Percentiles rank a stretch among this genome's conserved stretches.
Conservation (phyloP, 768 basidiomycete species). For the Russula griseocarnosa region DNA sequence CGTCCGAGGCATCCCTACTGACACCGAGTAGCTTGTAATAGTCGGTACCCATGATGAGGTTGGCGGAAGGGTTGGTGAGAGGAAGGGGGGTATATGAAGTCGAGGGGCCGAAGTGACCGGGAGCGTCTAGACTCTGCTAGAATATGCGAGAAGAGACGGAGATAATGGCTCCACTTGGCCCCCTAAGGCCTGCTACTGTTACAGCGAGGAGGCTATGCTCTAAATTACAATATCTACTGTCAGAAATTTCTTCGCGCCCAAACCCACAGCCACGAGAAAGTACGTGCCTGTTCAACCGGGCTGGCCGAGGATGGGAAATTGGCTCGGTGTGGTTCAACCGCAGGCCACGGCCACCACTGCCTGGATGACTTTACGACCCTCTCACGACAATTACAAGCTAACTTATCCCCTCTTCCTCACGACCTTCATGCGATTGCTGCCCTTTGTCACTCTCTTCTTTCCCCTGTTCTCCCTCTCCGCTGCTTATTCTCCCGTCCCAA, state of each 20-base stretch:
- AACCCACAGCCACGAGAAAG: not conserved
- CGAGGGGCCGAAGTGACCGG: not conserved
- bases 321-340: not conserved
- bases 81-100: not conserved
- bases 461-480: not conserved
- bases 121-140: not conserved
- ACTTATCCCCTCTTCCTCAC: not conserved
- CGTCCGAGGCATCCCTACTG: conserved; percentile 65
- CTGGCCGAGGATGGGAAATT: not conserved
- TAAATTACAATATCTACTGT: not conserved
- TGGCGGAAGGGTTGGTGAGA: not conserved
- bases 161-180: not conserved
- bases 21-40: conserved; percentile 87
- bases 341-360: not conserved
- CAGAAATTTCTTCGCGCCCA: not conserved
- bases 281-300: not conserved
- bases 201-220: not conserved
- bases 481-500: conserved; percentile 12
- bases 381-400: conserved; percentile 1
- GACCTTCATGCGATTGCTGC: conserved; percentile 6
- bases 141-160: conserved; percentile 22
- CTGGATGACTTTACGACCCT: not conserved
- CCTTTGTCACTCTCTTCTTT: not conserved
- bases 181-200: too few species aligned
- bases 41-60: conserved; percentile 65